Base-by-base conservation (phyloP, 106 monocot genomes). In the Dioscorea zingiberensis region DNA sequence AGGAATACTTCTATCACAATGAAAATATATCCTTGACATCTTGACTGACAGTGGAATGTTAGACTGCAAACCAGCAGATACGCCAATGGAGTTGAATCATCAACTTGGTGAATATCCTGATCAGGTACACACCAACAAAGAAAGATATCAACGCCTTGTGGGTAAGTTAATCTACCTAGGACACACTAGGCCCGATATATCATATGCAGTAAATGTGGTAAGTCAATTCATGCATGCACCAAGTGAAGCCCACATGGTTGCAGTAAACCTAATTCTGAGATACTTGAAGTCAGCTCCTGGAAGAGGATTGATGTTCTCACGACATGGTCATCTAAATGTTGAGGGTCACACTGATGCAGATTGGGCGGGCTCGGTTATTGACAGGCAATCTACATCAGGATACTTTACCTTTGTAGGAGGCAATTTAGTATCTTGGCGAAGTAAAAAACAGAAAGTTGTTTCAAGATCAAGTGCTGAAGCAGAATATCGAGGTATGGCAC, bases 391-490 rank as follows among this genome's bases (percentile, higher is more conserved):
- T 26, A 26, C 9, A 14, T 48, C 25, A 2, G 65, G 27, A 26
- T 65, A 65, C 14, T 65, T 65, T 15, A 62, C 38, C 4, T 32
- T 62, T 62, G 9, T 38, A 19, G 62, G 62, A 3, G 62, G 62
- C 4, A 44, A 65, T 27, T 22, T 65, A 17, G 26, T 65, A 25
- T 48, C 48, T 24, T 65, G 48, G 49, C 23, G 65, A 65, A 65
- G 55, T 21, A 55, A n/a, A 21, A 55, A 55, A 16, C 25, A 65
- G 3, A 25, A 65, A 13, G 67, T 55, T 55, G 54, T 68, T 38
- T 27, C 54, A 38, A 9, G 56, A 21, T 68, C 67, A 32, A 68
- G 54, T 55, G 67, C 6, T 55, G 67, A 68, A 28, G 67, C 56
- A 55, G 67, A 68, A 44, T 68, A 24, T 56, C 27, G 23, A 21